Base-by-base conservation (phyloP, 2,329 filamentous ascomycete genomes). In the Ophiostoma novo-ulmi region DNA sequence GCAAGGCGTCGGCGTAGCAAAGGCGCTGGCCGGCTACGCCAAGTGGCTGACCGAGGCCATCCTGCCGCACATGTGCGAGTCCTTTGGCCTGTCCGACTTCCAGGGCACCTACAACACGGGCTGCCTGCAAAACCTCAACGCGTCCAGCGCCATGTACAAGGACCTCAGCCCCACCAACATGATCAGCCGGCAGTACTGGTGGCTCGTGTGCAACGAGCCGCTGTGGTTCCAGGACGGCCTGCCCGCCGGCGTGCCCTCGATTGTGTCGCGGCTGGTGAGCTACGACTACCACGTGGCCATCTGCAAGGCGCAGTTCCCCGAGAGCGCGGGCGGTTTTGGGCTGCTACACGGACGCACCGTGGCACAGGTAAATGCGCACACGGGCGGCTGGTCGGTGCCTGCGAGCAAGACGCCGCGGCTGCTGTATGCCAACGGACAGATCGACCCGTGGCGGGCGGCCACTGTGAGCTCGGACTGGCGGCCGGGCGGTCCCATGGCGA, bases 191-290 rank as follows among this genome's bases (percentile, higher is more conserved):
- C 85, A 86, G 73, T 87, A 84, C 84, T 77, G 80, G 17, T 87
- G 84, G 85, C 81, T 87, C 76, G 78, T 82, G 6, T 87, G 85
- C 79, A 87, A 87, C 76, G 79, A 81, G 72, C 80, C 80, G 70
- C 78, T 82, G 69, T 81, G 76, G 74, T 81, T 79, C 77, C 78
- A 80, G 69, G 80, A 80, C 74, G 83, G 82, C n/a, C 82, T 84
- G 0, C 85, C 85, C 0, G 64, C 74, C 1, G 77, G 75, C 71
- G 75, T 75, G 0, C 79, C 83, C 0, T 82, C 81, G 2, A 80
- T 82, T 68, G 79, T 82, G 58, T 82, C 80, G 1, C 78, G 79
- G 11, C 77, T 78, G 26, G 76, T 81, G 69, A 76, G 76, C 71
- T 74, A 75, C 38, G 74, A 75, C 73, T 79, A 81, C 77, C 77